Base-by-base conservation (phyloP, 2,329 filamentous ascomycete species). In the Acephala macrosclerotiorum region DNA sequence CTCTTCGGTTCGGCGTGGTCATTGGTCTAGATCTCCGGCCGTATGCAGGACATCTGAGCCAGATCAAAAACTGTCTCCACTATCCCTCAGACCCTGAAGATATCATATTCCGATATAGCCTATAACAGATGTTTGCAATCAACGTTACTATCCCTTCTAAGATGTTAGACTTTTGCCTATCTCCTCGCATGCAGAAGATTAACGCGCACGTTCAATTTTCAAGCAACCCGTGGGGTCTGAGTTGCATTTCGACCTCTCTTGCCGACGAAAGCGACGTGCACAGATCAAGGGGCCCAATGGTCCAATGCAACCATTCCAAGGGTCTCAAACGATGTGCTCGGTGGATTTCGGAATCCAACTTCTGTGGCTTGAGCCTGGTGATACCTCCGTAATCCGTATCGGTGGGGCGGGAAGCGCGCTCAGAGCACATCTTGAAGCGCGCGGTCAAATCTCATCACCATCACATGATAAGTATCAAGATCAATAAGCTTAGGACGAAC, bases 311-410 rank as follows among this genome's bases (percentile, higher is more conserved):
- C 53, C 29, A 26, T 45, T 26, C 57, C 38, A 45, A 18, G 57
- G 57, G 57, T 45, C 57, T 59, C 36, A 59, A 45, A 59, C 38
- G 36, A 29, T n/a, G 57, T 47, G 57, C 57, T 59, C 38, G 57
- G 57, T 26, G 36, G 9, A 45, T 22, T 16, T 59, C 38, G 33
- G n/a, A 40, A 36, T 33, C 55, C 22, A 4, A 58, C 55, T 58
- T 40, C 35, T 38, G 55, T 25, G n/a, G 55, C 33, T 40, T 20
- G 55, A n/a, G 20, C n/a, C 20, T 26, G 16, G 55, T 38, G 35
- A 29, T 57, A n/a, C n/a, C n/a, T n/a, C n/a, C n/a, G n/a, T n/a
- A n/a, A n/a, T n/a, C n/a, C n/a, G n/a, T n/a, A 16, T 42, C 12
- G n/a, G n/a, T 16, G 14, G 16, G 40, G 40, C n/a, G n/a, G 40